Conservation (phyloP, 139 green algal species). For the Chlorella vulgaris region DNA sequence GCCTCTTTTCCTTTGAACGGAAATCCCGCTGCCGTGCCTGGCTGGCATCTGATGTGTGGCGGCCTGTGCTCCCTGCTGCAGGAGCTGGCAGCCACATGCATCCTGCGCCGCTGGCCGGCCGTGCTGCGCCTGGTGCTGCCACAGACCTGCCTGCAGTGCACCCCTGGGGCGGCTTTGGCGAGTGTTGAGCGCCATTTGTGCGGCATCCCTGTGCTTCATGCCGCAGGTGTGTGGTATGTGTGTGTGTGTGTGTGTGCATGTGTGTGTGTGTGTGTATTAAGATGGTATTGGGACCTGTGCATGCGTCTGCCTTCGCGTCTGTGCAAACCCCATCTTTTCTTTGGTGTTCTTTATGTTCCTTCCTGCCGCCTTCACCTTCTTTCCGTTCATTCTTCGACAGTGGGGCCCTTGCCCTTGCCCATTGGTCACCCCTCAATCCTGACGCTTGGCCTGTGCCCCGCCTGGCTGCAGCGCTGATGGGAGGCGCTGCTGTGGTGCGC, state of each 20-base stretch:
- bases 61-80: background rate
- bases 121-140: conserved; percentile 29
- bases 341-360: no score
- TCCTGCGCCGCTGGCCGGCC: conserved; percentile 24
- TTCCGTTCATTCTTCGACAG: no score
- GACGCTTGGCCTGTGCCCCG: background rate
- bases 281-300: no score
- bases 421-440: background rate
- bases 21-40: no score
- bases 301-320: background rate
- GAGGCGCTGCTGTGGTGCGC: background rate
- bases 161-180: background rate
- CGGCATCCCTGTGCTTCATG: conserved; percentile 19
- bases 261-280: no score
- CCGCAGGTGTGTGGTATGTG: background rate
- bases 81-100: conserved; percentile 17
- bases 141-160: background rate
- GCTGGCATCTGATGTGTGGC: background rate
- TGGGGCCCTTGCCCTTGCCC: no score
- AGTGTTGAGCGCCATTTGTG: background rate
- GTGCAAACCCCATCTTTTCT: no score
- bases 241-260: background rate
- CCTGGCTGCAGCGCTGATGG: conserved; percentile 10
- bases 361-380: no score
- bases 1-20: background rate